These are phyloP conservation scores for Suillus spraguei DNA, from an alignment of 768 basidiomycete genomes.

Conservation along the genomic window DNA sequence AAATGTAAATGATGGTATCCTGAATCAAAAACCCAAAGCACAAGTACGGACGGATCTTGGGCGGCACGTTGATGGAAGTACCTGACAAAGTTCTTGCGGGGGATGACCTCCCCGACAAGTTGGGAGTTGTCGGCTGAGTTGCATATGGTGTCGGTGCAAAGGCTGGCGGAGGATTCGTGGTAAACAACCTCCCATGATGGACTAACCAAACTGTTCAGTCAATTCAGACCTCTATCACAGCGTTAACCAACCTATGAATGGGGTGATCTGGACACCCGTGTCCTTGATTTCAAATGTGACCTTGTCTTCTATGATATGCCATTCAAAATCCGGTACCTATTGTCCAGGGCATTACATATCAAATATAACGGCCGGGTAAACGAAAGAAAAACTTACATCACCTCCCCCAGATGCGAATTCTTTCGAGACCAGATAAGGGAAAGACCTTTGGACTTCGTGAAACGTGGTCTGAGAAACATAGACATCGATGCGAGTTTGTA, in stretches of 20 bases:
- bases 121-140: slow-evolving; percentile 40
- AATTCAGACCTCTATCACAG: slow-evolving; percentile 12
- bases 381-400: slow-evolving; percentile 48
- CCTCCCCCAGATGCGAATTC: slow-evolving; percentile 81
- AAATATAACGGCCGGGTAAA: background rate
- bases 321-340: slow-evolving; percentile 81
- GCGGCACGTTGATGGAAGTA: slow-evolving; percentile 2
- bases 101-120: slow-evolving; percentile 31
- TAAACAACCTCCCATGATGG: slow-evolving; percentile 73
- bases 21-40: slow-evolving; percentile 74
- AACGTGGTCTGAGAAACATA: slow-evolving; percentile 72
- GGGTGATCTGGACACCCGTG: slow-evolving; percentile 63
- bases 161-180: slow-evolving; percentile 38
- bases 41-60: slow-evolving; percentile 54
- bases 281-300: slow-evolving; percentile 67
- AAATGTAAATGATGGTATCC: slow-evolving; percentile 71
- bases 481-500: slow-evolving; percentile 75
- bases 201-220: slow-evolving; percentile 45
- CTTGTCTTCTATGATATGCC: slow-evolving; percentile 77
- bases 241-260: slow-evolving; percentile 57
- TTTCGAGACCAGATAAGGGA: slow-evolving; percentile 81
- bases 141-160: slow-evolving; percentile 43
- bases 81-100: slow-evolving; percentile 24
- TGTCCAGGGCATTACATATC: slow-evolving; percentile 4
- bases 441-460: slow-evolving; percentile 63